Evolutionary conservation across 2,329 filamentous ascomycete species (phyloP), one percentile per base, ranked within the genome.

Genomic region (Tolypocladium album): DNA sequence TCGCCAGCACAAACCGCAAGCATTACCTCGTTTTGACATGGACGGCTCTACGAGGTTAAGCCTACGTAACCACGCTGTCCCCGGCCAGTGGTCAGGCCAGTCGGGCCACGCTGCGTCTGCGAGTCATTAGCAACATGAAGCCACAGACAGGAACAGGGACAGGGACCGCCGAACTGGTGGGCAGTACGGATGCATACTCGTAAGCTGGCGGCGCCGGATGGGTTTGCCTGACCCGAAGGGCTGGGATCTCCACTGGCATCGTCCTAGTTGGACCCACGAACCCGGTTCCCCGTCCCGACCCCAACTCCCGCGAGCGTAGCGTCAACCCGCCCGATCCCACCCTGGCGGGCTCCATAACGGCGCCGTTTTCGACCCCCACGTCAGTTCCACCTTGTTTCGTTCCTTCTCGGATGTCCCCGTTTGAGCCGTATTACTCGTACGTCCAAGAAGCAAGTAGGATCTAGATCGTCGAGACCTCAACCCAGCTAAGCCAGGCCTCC

Each of bases 261-360:
- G 17, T 31, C 47, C 11, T 13, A 2, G 17, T 31, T n/a, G 31
- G 50, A 53, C 31, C 60, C 61, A 58, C 59, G 62, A 58, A 61
- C 62, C 59, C 38, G 59, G 62, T 61, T 55, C 59, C 42, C 42
- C 45, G 24, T 34, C 50, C n/a, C 22, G 24, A 31, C n/a, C 40
- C 17, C 17, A 56, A 47, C 36, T 38, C 36, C 36, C 36, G 36
- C 2, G 36, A 9, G 36, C 11, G 36, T 38, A 47, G 56, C 50
- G 39, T 24, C 31, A 17, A 5, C 31, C 27, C 22, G 39, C n/a
- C n/a, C 42, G 39, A 11, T 55, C 20, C 20, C 45, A 36, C 22
- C 36, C 34, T 38, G 38, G 42, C 45, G 55, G 43, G 55, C 22
- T 58, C 38, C 55, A 3, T 3, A 5, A 27, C 55, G 27, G 42